These are phyloP conservation scores for Xylaria sp. DNA, from an alignment of 2,329 filamentous ascomycete genomes.

Conservation along the genomic window DNA sequence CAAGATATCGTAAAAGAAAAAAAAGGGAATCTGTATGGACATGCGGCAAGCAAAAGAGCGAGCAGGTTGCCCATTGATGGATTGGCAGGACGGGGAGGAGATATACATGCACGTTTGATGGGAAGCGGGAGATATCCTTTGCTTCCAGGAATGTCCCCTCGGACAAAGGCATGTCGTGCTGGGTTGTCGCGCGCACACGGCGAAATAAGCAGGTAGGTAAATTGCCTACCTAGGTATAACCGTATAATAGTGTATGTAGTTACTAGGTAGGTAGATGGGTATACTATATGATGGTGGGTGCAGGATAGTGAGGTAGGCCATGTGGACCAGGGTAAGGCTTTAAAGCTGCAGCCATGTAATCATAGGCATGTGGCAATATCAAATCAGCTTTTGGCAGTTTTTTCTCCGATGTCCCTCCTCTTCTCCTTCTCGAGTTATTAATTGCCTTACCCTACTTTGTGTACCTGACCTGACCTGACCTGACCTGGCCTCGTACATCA, in stretches of 20 bases:
- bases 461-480: conserved; percentile 15
- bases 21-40: not conserved
- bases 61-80: not conserved
- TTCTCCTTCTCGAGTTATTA: conserved; percentile 15
- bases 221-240: not conserved
- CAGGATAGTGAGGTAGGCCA: conserved; percentile 4
- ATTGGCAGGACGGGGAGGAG: not conserved
- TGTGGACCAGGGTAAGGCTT: conserved; percentile 29
- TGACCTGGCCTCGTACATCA: not conserved
- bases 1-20: not conserved
- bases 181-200: conserved; percentile 6
- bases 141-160: conserved; percentile 8
- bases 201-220: conserved; percentile 4
- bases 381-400: conserved; percentile 34
- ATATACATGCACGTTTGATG: not conserved
- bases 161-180: conserved; percentile 19
- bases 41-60: not conserved
- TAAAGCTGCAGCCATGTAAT: conserved; percentile 22
- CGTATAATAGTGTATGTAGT: not conserved
- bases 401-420: conserved; percentile 12
- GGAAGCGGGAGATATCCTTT: not conserved
- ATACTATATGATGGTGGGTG: conserved; percentile 1
- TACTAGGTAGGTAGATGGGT: not conserved
- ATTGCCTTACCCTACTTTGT: conserved; percentile 13
- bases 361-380: conserved; percentile 31